A percentile compares a stretch with the other conserved stretches of the same genome.
These are phyloP conservation scores for Leccinum angustisporum DNA, from an alignment of 1,284 basidiomycete genomes.

Conservation along the genomic window DNA sequence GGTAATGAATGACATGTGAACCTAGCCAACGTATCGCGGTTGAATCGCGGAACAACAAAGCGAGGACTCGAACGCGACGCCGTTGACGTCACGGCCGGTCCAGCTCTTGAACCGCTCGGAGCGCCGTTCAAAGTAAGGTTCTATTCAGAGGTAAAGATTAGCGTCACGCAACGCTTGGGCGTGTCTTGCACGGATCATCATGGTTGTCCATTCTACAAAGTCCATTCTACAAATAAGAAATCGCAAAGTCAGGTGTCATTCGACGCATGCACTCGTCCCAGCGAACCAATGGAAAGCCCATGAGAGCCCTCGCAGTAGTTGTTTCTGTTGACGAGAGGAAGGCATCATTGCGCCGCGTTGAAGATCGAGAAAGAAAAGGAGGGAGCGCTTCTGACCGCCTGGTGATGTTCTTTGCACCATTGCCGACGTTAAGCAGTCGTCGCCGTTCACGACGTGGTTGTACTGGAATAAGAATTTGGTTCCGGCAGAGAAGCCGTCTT, in stretches of 20 bases:
- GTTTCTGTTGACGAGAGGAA: conserved; percentile 36
- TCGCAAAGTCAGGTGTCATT: background rate
- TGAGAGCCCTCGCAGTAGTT: conserved; percentile 47
- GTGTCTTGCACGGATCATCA: conserved; percentile 3
- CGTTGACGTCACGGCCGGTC: conserved; percentile 39
- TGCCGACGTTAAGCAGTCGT: conserved; percentile 63
- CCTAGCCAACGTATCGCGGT: background rate
- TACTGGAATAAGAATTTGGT: conserved; percentile 57
- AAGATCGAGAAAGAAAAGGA: background rate
- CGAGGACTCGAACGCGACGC: conserved; percentile 41
- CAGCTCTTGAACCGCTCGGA: conserved; percentile 56
- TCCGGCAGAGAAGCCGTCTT: conserved; percentile 37
- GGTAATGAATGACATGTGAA: too few relatives aligned
- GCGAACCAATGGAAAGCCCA: conserved; percentile 51
- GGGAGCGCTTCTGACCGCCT: conserved; percentile 41
- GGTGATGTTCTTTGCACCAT: conserved; percentile 54
- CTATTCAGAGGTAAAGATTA: background rate
- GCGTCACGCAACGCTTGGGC: background rate
- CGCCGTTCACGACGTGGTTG: conserved; percentile 58
- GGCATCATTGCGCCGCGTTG: background rate
- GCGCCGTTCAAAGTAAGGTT: too few relatives aligned
- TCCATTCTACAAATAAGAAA: too few relatives aligned
- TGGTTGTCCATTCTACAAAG: conserved; percentile 44
- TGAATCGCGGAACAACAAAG: background rate
- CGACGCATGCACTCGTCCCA: conserved; percentile 38